Evolutionary conservation across 2,329 filamentous ascomycete genomes (phyloP).

Genomic region (Arthrobotrys pseudoclavata): DNA sequence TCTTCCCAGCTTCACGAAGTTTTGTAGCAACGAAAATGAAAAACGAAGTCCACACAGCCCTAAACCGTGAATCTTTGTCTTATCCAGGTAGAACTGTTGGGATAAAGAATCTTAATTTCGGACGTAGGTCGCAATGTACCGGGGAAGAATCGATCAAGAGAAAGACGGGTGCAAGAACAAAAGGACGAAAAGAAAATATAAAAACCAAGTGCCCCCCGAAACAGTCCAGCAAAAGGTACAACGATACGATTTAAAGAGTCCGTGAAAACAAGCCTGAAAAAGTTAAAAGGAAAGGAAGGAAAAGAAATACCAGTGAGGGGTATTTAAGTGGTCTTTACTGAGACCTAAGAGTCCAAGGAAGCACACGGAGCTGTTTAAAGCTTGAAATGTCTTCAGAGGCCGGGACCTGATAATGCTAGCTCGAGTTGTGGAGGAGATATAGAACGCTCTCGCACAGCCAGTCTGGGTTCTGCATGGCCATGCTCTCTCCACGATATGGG

Average conservation of each 20-base stretch:
- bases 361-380: background rate
- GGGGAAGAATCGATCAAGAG: background rate
- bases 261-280: background rate
- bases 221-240: background rate
- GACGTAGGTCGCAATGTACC: background rate
- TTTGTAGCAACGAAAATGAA: background rate
- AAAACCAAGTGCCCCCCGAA: background rate
- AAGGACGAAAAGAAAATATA: background rate
- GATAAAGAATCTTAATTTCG: background rate
- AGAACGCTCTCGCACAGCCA: background rate
- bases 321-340: background rate
- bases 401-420: conserved; percentile 31
- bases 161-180: background rate
- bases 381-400: background rate
- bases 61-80: background rate
- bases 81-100: background rate
- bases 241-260: background rate
- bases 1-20: background rate
- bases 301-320: background rate
- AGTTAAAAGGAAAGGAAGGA: background rate
- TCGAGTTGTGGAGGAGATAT: conserved; percentile 35
- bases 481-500: background rate
- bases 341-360: background rate
- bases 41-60: background rate
- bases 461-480: background rate